Conservation (phyloP, 768 basidiomycete species). For the Russula lepida region DNA sequence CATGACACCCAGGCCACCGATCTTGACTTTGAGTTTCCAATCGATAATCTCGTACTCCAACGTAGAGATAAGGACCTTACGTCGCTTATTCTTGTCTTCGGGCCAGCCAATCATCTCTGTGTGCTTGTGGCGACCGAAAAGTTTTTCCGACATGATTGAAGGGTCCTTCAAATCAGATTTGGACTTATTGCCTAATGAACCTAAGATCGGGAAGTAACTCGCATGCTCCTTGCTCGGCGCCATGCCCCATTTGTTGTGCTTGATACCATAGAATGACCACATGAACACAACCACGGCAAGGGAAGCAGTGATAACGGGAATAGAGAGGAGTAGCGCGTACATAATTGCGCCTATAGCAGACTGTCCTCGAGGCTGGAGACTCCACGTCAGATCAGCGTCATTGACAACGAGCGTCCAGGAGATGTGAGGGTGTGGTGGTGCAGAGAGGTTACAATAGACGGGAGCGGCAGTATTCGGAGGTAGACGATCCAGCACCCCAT, state of each 20-base stretch:
- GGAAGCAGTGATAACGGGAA: conserved; percentile 79
- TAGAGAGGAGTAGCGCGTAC: conserved; percentile 72
- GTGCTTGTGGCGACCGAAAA: conserved; percentile 45
- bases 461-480: conserved; percentile 81
- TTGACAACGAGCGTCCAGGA: conserved; percentile 81
- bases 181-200: conserved; percentile 54
- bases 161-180: conserved; percentile 62
- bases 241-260: conserved; percentile 86
- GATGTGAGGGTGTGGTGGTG: conserved; percentile 79
- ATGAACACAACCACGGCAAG: conserved; percentile 83
- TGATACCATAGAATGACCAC: conserved; percentile 96
- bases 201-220: conserved; percentile 87
- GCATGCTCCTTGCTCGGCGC: conserved; percentile 59
- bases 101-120: conserved; percentile 93
- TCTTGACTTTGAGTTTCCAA: conserved; percentile 97
- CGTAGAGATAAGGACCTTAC: conserved; percentile 86
- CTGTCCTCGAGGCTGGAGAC: conserved; percentile 72
- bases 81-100: conserved; percentile 82
- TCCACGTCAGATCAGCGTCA: conserved; percentile 70
- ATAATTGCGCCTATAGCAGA: conserved; percentile 77
- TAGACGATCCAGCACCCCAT: conserved; percentile 83
- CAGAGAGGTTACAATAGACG: conserved; percentile 87
- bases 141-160: conserved; percentile 57
- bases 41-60: conserved; percentile 95
- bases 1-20: conserved; percentile 97